Conservation (phyloP, 768 basidiomycete genomes). For the Pisolithus sp. region DNA sequence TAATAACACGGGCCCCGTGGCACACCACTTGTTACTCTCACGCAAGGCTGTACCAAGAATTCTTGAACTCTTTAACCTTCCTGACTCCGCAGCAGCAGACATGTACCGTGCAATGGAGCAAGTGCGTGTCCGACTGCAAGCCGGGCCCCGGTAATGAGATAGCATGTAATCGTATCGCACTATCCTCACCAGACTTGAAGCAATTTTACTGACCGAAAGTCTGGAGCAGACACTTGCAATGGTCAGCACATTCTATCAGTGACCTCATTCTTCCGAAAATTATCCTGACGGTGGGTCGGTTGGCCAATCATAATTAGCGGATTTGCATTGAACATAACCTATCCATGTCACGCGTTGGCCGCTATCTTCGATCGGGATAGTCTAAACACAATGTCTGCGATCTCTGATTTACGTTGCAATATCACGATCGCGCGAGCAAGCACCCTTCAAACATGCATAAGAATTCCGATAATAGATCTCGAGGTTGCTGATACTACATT, state of each 20-base stretch:
- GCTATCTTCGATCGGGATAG: conserved; percentile 2
- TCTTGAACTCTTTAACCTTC: conserved; percentile 39
- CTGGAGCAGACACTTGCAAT: not conserved
- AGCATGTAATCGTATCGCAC: not conserved
- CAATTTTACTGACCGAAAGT: not conserved
- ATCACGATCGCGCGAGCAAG: too few relatives aligned
- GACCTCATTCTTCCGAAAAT: too few relatives aligned
- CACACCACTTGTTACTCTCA: conserved; percentile 39
- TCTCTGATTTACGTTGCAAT: too few relatives aligned
- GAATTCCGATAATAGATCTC: too few relatives aligned
- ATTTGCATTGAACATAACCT: not conserved
- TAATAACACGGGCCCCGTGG: not conserved
- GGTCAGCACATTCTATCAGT: too few relatives aligned
- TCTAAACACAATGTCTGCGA: too few relatives aligned
- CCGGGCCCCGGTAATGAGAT: conserved; percentile 4
- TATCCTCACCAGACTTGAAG: not conserved
- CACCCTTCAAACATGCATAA: too few relatives aligned
- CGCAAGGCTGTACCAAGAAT: conserved; percentile 51
- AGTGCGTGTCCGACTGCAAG: conserved; percentile 28
- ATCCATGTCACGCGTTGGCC: not conserved
- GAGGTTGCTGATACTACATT: too few relatives aligned
- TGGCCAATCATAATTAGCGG: not conserved
- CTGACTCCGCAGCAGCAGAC: conserved; percentile 39
- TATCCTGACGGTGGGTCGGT: not conserved
- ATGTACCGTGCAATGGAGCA: conserved; percentile 65